phyloP scores from a whole-genome alignment of 257 asterid genomes.

The Rhazya stricta region DNA sequence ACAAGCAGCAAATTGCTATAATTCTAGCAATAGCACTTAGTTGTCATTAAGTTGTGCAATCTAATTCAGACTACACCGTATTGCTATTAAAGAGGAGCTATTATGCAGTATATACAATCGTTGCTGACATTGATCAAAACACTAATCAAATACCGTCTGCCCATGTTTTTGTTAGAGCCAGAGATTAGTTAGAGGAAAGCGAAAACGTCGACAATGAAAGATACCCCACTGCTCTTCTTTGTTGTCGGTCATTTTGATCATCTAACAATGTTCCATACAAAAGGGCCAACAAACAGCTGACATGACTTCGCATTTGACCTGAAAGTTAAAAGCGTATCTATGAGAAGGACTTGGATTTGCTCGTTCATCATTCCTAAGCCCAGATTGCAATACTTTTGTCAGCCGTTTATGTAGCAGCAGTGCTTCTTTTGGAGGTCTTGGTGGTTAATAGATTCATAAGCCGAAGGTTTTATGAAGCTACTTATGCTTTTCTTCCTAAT shows the following conservation, averaged over 20 bases:
- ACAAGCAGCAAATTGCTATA: neutral
- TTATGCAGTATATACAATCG: neutral
- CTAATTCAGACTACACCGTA: neutral
- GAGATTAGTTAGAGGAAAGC: slow-evolving; percentile 4
- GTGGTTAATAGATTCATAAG: neutral
- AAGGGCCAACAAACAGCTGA: slow-evolving; percentile 2
- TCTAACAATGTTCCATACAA: neutral
- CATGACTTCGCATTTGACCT: neutral
- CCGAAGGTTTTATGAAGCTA: neutral
- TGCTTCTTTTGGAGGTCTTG: neutral
- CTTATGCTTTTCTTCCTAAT: neutral
- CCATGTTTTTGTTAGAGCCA: neutral
- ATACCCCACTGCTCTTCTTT: slow-evolving; percentile 9
- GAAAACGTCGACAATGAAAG: neutral
- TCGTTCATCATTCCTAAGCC: neutral
- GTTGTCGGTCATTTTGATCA: slow-evolving; percentile 4
- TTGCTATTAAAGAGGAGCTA: neutral
- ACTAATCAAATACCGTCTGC: neutral
- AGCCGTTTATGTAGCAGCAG: neutral
- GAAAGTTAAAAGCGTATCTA: neutral
- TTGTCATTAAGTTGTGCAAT: neutral
- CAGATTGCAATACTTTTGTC: neutral
- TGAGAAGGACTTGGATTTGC: neutral
- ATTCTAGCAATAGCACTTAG: neutral
- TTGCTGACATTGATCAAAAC: neutral